Conservation (phyloP, 257 asterid species). For the Solanum corneliomulleri region DNA sequence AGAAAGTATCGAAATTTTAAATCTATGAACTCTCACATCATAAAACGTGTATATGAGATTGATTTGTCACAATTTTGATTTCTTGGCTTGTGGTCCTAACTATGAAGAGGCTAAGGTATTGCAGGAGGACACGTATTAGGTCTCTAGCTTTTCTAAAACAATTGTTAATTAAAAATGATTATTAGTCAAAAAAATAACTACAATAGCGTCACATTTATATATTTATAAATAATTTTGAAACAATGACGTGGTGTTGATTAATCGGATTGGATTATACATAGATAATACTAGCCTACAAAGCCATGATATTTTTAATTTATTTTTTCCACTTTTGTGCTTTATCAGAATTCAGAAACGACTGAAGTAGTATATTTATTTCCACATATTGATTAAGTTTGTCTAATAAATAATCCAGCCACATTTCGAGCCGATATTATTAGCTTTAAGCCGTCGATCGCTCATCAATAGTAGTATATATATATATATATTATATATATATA, state of each 20-base stretch:
- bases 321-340: background rate
- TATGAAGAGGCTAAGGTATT: background rate
- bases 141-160: background rate
- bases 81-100: background rate
- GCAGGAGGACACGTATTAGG: conserved; percentile 10
- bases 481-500: rapidly evolving
- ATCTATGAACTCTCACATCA: background rate
- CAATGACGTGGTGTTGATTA: background rate
- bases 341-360: background rate
- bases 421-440: background rate
- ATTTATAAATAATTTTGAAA: background rate
- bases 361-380: background rate
- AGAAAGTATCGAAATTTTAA: background rate
- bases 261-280: background rate
- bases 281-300: background rate
- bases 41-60: background rate
- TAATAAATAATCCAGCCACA: background rate
- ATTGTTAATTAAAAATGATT: background rate
- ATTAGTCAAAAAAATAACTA: background rate
- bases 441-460: background rate
- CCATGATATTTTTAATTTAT: background rate
- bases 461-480: background rate
- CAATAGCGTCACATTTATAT: background rate
- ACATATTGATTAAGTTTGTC: background rate
- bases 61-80: conserved; percentile 7